A percentile compares a stretch with the other conserved stretches of the same genome.
Conservation (phyloP, 2,329 filamentous ascomycete genomes). For the Cryphonectria parasitica region DNA sequence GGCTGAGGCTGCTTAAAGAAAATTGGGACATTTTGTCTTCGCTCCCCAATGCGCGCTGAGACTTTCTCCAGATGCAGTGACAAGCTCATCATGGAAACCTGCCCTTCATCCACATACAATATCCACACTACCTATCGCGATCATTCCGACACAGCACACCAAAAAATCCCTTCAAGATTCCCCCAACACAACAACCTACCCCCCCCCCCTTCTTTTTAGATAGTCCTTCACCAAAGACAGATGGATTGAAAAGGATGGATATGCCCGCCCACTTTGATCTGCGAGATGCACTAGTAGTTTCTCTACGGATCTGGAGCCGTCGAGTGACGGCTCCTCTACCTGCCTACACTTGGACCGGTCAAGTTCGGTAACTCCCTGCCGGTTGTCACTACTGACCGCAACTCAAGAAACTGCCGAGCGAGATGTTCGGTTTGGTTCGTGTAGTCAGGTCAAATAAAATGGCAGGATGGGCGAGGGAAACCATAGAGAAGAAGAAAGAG, state of each 20-base stretch:
- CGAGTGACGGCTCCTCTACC: conserved; percentile 23
- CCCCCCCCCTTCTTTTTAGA: conserved; percentile 12
- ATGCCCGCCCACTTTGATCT: conserved; percentile 8
- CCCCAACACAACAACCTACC: conserved; percentile 4
- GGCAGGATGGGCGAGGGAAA: conserved; percentile 13
- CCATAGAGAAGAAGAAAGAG: conserved; percentile 13
- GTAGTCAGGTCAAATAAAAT: not conserved
- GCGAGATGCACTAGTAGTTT: conserved; percentile 19
- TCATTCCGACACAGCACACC: conserved; percentile 16
- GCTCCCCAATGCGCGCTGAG: conserved; percentile 7
- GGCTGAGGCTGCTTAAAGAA: conserved; percentile 28
- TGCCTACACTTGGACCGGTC: conserved; percentile 6
- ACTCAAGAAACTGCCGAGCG: not conserved
- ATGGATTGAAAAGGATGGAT: conserved; percentile 15
- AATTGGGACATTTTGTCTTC: not conserved
- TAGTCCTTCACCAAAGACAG: conserved; percentile 17
- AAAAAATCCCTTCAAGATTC: conserved; percentile 4
- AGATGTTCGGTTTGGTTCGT: not conserved
- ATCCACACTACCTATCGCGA: conserved; percentile 16
- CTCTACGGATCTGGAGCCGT: conserved; percentile 18
- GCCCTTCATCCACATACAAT: not conserved
- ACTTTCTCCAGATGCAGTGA: not conserved
- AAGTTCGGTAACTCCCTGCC: not conserved
- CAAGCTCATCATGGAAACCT: not conserved
- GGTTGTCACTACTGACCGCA: not conserved